phyloP scores from a whole-genome alignment of 768 basidiomycete species.

The Exidia glandulosa region DNA sequence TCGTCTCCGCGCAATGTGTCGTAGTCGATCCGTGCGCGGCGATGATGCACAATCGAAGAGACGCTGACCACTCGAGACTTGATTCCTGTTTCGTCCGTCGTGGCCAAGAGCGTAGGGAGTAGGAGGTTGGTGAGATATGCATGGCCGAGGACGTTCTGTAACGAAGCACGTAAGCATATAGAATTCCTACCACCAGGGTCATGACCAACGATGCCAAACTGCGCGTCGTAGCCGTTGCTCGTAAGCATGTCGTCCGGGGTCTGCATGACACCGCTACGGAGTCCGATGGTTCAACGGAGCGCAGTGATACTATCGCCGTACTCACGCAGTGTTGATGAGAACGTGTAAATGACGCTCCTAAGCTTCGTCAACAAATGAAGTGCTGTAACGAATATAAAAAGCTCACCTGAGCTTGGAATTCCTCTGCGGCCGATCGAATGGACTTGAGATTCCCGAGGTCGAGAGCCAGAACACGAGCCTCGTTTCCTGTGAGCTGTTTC shows the following conservation, averaged over 20 bases:
- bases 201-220: constrained; percentile 4
- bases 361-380: no score
- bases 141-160: neutral
- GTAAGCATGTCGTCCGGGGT: constrained; percentile 1
- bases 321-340: no score
- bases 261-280: constrained; percentile 3
- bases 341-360: no score
- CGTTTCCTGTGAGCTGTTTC: neutral
- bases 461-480: neutral
- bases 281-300: no score
- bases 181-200: no score
- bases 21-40: no score
- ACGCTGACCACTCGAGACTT: no score
- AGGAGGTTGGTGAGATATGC: constrained; percentile 2
- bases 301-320: no score
- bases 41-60: no score
- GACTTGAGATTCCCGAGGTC: neutral
- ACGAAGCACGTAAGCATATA: no score
- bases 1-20: no score
- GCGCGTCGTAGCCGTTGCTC: constrained; percentile 4
- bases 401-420: neutral
- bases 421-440: neutral
- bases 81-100: neutral
- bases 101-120: neutral
- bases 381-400: no score